phyloP scores from a whole-genome alignment of 2,329 filamentous ascomycete genomes.

The Madurella fahalii region DNA sequence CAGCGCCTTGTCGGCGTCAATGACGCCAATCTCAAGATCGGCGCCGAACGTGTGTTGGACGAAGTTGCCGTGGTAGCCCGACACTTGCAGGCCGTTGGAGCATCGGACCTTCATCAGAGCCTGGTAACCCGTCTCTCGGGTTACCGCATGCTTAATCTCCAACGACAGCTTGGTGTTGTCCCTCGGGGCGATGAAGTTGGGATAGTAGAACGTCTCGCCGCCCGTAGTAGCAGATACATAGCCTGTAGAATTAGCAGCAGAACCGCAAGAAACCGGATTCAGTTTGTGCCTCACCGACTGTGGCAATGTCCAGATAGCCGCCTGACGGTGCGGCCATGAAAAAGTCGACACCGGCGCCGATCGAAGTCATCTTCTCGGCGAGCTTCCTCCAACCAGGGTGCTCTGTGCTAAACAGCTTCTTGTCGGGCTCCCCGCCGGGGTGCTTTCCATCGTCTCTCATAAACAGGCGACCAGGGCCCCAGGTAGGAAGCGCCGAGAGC shows the following conservation, averaged over 20 bases:
- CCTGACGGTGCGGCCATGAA: slow-evolving; percentile 90
- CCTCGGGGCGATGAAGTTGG: slow-evolving; percentile 86
- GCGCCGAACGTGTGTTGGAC: slow-evolving; percentile 92
- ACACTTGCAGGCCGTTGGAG: slow-evolving; percentile 90
- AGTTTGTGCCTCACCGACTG: slow-evolving; percentile 62
- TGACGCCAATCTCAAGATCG: slow-evolving; percentile 86
- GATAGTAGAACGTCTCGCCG: slow-evolving; percentile 93
- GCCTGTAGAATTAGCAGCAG: slow-evolving; percentile 44
- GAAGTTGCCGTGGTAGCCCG: slow-evolving; percentile 94
- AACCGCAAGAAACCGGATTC: not conserved
- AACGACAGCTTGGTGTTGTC: slow-evolving; percentile 79
- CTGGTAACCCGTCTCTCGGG: slow-evolving; percentile 89
- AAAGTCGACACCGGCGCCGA: slow-evolving; percentile 86
- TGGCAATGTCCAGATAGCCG: slow-evolving; percentile 88
- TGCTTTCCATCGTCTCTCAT: slow-evolving; percentile 86
- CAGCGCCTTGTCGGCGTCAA: slow-evolving; percentile 91
- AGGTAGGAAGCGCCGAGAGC: slow-evolving; percentile 81
- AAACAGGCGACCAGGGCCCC: slow-evolving; percentile 80
- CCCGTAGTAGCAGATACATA: slow-evolving; percentile 86
- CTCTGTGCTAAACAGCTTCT: slow-evolving; percentile 86
- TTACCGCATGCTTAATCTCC: slow-evolving; percentile 82
- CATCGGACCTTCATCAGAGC: slow-evolving; percentile 98
- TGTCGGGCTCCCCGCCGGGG: slow-evolving; percentile 81
- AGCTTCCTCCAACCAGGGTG: slow-evolving; percentile 83
- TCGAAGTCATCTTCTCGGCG: slow-evolving; percentile 81